These are phyloP conservation scores for Aspergillus funiculosus DNA, from an alignment of 495 filamentous ascomycete genomes.

Conservation along the genomic window DNA sequence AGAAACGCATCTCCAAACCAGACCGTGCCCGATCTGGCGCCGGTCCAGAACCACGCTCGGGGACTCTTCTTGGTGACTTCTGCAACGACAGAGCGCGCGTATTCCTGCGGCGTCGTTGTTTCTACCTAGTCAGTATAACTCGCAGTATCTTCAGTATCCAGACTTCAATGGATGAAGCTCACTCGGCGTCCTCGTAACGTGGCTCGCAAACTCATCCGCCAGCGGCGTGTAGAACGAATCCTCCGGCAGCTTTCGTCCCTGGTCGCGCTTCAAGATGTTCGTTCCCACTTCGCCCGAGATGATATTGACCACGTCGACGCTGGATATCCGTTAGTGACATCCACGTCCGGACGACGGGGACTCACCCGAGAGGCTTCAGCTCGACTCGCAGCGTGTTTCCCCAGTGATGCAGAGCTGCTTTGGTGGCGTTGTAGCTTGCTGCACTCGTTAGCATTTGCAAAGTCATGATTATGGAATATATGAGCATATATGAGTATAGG, in stretches of 20 bases:
- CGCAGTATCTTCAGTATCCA: not conserved
- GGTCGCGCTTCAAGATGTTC: constrained; percentile 29
- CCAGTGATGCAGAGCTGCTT: constrained; percentile 30
- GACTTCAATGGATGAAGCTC: not conserved
- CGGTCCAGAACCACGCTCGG: constrained; percentile 1
- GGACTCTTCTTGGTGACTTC: not conserved
- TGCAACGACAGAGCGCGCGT: not conserved
- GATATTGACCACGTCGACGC: constrained; percentile 19
- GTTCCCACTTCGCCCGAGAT: constrained; percentile 32
- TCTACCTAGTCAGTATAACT: no score
- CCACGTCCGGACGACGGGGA: not conserved
- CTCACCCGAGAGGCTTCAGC: constrained; percentile 25
- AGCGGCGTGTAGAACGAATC: constrained; percentile 13
- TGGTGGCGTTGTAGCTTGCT: constrained; percentile 30
- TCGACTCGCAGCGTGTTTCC: constrained; percentile 28
- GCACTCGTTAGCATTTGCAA: not conserved
- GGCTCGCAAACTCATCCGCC: constrained; percentile 1
- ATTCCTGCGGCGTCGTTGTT: not conserved
- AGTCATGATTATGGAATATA: not conserved
- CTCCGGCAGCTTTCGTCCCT: constrained; percentile 17
- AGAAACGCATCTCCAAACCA: not conserved
- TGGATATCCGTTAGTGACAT: constrained; percentile 1
- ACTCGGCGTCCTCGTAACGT: constrained; percentile 4
- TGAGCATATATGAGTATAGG: not conserved
- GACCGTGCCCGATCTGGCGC: not conserved